Conservation (phyloP, 495 filamentous ascomycete species). For the Aspergillus sclerotioniger region DNA sequence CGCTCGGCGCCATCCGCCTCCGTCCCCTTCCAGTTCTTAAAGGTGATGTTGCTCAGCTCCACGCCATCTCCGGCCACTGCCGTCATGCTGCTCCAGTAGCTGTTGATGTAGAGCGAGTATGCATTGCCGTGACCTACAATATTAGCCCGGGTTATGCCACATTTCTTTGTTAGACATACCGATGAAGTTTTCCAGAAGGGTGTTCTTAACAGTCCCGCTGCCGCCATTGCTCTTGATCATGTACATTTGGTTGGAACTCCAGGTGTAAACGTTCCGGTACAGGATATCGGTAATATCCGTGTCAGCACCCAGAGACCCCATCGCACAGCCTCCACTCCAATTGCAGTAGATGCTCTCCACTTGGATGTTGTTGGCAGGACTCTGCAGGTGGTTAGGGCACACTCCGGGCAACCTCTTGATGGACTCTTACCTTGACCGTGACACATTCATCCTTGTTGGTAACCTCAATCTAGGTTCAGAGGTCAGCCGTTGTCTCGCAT, state of each 20-base stretch:
- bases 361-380: conserved; percentile 47
- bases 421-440: conserved; percentile 42
- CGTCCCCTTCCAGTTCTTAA: conserved; percentile 58
- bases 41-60: conserved; percentile 48
- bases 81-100: conserved; percentile 48
- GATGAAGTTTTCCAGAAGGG: conserved; percentile 47
- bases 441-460: conserved; percentile 59
- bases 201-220: conserved; percentile 34
- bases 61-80: conserved; percentile 46
- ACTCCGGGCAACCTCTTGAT: not conserved
- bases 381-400: conserved; percentile 17
- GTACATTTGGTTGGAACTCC: conserved; percentile 58
- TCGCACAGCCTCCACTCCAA: conserved; percentile 55
- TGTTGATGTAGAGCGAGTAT: conserved; percentile 55
- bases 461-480: conserved; percentile 42
- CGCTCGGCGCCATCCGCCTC: conserved; percentile 47
- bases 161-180: conserved; percentile 26
- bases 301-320: conserved; percentile 44
- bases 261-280: conserved; percentile 52
- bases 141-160: not conserved
- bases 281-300: conserved; percentile 43
- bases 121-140: conserved; percentile 46
- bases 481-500: not conserved
- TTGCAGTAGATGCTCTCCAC: conserved; percentile 59
- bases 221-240: conserved; percentile 64